Conservation (phyloP, 2,329 filamentous ascomycete species). For the Gnomoniopsis sp. region DNA sequence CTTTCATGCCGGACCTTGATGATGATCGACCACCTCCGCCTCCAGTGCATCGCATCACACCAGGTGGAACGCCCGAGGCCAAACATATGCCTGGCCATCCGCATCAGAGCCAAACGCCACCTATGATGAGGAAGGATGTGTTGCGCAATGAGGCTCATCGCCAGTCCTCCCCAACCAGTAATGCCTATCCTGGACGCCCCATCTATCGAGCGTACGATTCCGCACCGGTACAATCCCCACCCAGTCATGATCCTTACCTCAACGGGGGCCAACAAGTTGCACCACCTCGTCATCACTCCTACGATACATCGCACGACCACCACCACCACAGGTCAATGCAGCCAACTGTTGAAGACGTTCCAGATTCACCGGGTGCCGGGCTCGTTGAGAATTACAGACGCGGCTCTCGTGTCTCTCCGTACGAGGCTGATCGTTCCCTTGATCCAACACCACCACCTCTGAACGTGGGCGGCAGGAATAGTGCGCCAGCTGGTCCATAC, state of each 20-base stretch:
- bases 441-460: constrained; percentile 42
- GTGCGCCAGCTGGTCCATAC: constrained; percentile 28
- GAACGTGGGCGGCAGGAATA: constrained; percentile 36
- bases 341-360: constrained; percentile 62
- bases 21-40: constrained; percentile 52
- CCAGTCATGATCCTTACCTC: constrained; percentile 25
- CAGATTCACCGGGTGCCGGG: constrained; percentile 43
- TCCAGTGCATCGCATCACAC: constrained; percentile 48
- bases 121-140: constrained; percentile 56
- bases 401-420: constrained; percentile 24
- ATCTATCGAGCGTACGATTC: constrained; percentile 51
- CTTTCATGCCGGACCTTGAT: constrained; percentile 26
- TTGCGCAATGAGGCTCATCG: constrained; percentile 56
- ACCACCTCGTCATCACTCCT: constrained; percentile 46
- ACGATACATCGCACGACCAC: constrained; percentile 44
- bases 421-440: constrained; percentile 35
- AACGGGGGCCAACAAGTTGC: constrained; percentile 33
- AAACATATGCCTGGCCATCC: constrained; percentile 10
- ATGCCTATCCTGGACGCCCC: constrained; percentile 50
- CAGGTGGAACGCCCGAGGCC: constrained; percentile 21
- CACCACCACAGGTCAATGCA: constrained; percentile 53
- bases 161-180: constrained; percentile 39
- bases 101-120: constrained; percentile 28
- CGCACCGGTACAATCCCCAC: constrained; percentile 34
- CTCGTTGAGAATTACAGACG: constrained; percentile 24